A percentile compares a stretch with the other conserved stretches of the same genome.
These are phyloP conservation scores for Galeopsis tetrahit DNA, from an alignment of 257 asterid genomes.

Conservation along the genomic window DNA sequence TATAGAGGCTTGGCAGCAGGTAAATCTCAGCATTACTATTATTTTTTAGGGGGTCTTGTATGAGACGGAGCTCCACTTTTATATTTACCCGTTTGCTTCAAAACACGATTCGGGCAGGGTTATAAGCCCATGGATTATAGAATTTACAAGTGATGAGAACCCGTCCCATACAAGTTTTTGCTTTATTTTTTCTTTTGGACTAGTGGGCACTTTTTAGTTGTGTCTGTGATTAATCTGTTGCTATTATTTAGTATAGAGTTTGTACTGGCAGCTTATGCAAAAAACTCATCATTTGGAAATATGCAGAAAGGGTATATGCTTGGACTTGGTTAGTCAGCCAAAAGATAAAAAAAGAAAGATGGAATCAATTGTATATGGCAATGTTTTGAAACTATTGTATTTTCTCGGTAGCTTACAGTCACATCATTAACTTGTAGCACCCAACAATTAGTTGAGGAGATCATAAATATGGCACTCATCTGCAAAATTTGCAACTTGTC, in stretches of 20 bases:
- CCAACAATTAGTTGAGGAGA: neutral
- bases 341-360: neutral
- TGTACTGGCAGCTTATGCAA: neutral
- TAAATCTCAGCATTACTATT: slow-evolving; percentile 33
- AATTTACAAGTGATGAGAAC: no score
- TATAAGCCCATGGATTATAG: no score
- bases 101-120: no score
- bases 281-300: neutral
- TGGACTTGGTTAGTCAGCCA: slow-evolving; percentile 22
- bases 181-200: neutral
- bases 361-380: slow-evolving; percentile 1
- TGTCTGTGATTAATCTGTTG: slow-evolving; percentile 13
- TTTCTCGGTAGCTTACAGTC: neutral
- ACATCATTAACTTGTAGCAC: slow-evolving; percentile 20
- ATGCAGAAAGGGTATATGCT: slow-evolving; percentile 11
- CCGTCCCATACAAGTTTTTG: no score
- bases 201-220: slow-evolving; percentile 14
- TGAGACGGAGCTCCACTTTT: no score
- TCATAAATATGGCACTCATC: slow-evolving; percentile 14
- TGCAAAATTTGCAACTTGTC: neutral
- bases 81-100: no score
- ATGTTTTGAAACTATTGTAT: neutral
- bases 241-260: slow-evolving; percentile 25
- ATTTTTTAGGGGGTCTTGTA: neutral
- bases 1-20: slow-evolving; percentile 98